Evolutionary conservation across 257 asterid species (phyloP), one percentile per base, ranked within the genome.

Genomic region (Fraxinus cuspidata): DNA sequence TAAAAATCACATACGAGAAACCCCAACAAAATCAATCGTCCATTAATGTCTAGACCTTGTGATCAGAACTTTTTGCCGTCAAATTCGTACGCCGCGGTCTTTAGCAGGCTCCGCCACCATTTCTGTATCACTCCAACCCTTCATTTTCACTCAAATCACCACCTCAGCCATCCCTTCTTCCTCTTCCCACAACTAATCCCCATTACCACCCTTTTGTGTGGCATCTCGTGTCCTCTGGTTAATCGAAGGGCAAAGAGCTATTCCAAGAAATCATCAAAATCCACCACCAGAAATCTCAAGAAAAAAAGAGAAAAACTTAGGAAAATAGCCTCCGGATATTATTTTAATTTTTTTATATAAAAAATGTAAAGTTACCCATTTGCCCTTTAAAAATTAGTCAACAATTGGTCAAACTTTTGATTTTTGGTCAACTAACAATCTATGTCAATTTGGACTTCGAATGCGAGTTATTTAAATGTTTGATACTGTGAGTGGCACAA

Each of bases 131-230:
- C 1, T 87, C 94, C 28, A 84, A 74, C 75, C 93, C 94, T 68
- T 86, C 88, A 5, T 80, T 25, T 78, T 28, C 86, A 7, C 74
- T 64, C 65, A 90, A 56, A 27, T 80, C 76, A 56, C 84, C 76
- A 5, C 73, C 31, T 21, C 92, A 85, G 60, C 94, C 92, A 0
- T 92, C 93, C 1, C 91, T 87, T 4, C 95, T 91, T 34, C 97
- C 94, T 35, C 93, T 90, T 18, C 96, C 97, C 4, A 63, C 87
- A 27, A 73, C 87, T 28, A 69, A 34, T 18, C 66, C 66, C 49
- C 74, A 60, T 67, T 79, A 38, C 9, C 10, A 12, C 37, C 27
- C 78, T 71, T 81, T 38, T 28, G 40, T 70, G 85, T n/a, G 79
- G 81, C 9, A 67, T 76, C 53, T 76, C 90, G 13, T 77, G 86